Evolutionary conservation across 345 rosid genomes (phyloP).

Genomic region (Luvunga scandens): DNA sequence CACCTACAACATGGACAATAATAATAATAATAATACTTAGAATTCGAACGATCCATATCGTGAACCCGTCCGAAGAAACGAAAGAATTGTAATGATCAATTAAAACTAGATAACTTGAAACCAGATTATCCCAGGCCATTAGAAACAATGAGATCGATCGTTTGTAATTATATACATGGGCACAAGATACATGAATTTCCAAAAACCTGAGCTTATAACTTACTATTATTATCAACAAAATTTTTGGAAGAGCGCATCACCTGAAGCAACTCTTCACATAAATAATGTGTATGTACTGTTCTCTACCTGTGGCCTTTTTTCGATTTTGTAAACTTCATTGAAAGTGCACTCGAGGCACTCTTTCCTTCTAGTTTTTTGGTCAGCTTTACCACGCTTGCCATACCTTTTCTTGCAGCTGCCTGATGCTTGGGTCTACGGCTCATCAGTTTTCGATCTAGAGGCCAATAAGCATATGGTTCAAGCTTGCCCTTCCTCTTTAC

Average conservation of each 20-base stretch:
- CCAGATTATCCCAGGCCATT: too few species aligned
- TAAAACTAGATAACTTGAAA: too few species aligned
- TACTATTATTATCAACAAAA: not conserved
- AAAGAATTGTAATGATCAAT: not conserved
- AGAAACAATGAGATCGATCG: too few species aligned
- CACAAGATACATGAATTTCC: not conserved
- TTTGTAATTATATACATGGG: too few species aligned
- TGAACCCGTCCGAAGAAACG: too few species aligned
- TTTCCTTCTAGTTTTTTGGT: constrained; percentile 79
- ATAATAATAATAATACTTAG: too few species aligned
- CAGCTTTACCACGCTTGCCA: constrained; percentile 78
- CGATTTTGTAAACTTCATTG: constrained; percentile 33
- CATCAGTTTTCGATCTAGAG: constrained; percentile 95
- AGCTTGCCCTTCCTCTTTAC: constrained; percentile 84
- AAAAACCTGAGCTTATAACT: not conserved
- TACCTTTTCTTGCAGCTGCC: constrained; percentile 84
- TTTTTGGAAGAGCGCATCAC: not conserved
- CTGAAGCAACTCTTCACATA: not conserved
- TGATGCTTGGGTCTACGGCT: constrained; percentile 85
- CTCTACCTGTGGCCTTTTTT: constrained; percentile 41
- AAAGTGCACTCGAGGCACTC: constrained; percentile 55
- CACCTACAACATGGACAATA: too few species aligned
- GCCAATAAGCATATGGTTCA: constrained; percentile 98
- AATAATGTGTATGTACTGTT: too few species aligned
- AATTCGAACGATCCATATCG: too few species aligned